Base-by-base conservation (phyloP, 2,329 filamentous ascomycete genomes). In the Eurotiales sp. region DNA sequence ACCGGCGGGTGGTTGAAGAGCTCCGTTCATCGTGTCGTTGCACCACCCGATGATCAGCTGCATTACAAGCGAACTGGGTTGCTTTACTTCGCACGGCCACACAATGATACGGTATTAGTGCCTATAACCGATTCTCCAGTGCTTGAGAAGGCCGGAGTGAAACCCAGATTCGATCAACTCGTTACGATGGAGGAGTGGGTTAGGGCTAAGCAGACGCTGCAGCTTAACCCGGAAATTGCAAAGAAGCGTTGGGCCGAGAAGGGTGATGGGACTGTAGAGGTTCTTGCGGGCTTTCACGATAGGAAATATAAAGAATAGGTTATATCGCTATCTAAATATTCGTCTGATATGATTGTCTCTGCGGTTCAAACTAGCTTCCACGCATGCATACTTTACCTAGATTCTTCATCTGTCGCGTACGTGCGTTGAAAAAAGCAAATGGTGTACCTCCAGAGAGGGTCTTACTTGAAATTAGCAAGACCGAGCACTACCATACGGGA, bases 1-100 rank as follows among this genome's bases (percentile, higher is more conserved):
- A 79, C 77, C 0, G 76, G 75, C 2, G 75, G 76, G 0, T 74
- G 75, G 46, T 65, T 79, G 36, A 78, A 79, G 61, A 74, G 69
- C 4, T 75, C 70, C 6, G 66, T 77, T n/a, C 77, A 80, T 51
- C 71, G 77, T 1, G 77, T 80, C 0, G 68, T 74, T 41, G 68
- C 71, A 8, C 76, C 76, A 1, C 77, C 76, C 0, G 55, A 68
- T 8, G 77, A 79, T 48, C 77, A 80, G 58, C 68, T 66, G 2
- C 64, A 73, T 53, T 53, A 73, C 25, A 71, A 75, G 59, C 66
- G 73, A 4, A 56, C 72, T 25, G 73, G 74, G 0, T 61, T 76
- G 44, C 53, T 76, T 17, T 76, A 75, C 54, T 76, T 76, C 61
- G 74, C 77, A 1, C 72, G 77, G 57, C 63, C 48, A 37, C 59